phyloP scores from a whole-genome alignment of 1,284 basidiomycete genomes.

The Puccinia triticina region DNA sequence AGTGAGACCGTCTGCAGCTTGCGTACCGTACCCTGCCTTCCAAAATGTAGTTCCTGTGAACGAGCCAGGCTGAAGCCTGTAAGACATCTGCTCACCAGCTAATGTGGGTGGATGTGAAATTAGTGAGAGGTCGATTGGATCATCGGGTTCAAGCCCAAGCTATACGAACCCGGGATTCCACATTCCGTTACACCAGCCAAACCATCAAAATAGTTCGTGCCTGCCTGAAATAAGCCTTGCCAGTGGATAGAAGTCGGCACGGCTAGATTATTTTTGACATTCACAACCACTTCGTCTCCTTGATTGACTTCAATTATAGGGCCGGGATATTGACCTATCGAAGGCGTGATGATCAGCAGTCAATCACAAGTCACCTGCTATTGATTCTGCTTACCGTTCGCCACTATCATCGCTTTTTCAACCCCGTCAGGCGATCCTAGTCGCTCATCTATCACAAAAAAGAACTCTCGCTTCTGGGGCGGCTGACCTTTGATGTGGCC shows the following conservation, averaged over 20 bases:
- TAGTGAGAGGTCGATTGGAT: neutral
- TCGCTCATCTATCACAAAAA: slow-evolving; percentile 54
- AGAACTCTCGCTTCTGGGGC: slow-evolving; percentile 48
- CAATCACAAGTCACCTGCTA: neutral
- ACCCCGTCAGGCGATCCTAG: slow-evolving; percentile 53
- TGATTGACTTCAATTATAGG: slow-evolving; percentile 54
- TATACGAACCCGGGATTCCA: slow-evolving; percentile 54
- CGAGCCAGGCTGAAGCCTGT: slow-evolving; percentile 52
- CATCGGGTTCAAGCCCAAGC: neutral
- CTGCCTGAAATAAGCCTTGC: slow-evolving; percentile 54
- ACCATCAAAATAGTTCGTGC: slow-evolving; percentile 53
- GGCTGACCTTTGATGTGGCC: slow-evolving; percentile 44
- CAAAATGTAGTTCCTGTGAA: slow-evolving; percentile 53
- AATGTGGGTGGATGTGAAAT: neutral
- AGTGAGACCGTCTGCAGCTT: slow-evolving; percentile 45
- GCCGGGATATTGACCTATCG: slow-evolving; percentile 54
- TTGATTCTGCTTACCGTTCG: slow-evolving; percentile 52
- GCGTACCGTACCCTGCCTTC: slow-evolving; percentile 52
- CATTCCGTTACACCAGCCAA: slow-evolving; percentile 57
- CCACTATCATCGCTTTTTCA: slow-evolving; percentile 54
- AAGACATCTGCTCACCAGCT: slow-evolving; percentile 51
- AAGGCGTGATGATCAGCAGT: neutral
- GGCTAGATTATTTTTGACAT: slow-evolving; percentile 53
- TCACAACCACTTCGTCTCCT: slow-evolving; percentile 53
- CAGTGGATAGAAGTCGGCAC: slow-evolving; percentile 53